These are phyloP conservation scores for Apiospora kogelbergensis DNA, from an alignment of 2,329 filamentous ascomycete genomes.

Conservation along the genomic window DNA sequence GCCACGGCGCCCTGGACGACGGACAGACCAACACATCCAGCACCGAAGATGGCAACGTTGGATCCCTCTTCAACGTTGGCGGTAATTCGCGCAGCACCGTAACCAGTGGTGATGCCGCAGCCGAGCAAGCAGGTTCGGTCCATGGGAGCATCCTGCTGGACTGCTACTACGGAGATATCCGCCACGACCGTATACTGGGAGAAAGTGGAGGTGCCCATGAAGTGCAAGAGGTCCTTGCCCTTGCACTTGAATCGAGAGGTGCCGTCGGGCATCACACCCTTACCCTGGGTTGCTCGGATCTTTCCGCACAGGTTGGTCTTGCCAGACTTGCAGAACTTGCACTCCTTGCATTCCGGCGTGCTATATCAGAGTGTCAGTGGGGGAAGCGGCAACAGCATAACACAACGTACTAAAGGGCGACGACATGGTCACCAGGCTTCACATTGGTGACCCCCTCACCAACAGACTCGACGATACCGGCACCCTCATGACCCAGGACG, in stretches of 20 bases:
- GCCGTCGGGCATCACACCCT: constrained; percentile 95
- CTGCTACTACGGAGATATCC: constrained; percentile 95
- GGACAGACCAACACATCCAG: constrained; percentile 91
- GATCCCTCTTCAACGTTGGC: constrained; percentile 88
- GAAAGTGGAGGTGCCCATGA: constrained; percentile 99
- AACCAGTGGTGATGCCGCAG: constrained; percentile 98
- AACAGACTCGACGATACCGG: constrained; percentile 88
- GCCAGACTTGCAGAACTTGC: constrained; percentile 99
- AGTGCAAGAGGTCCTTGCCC: constrained; percentile 93
- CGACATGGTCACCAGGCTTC: constrained; percentile 88
- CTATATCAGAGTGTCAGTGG: constrained; percentile 42
- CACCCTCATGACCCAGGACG: constrained; percentile 86
- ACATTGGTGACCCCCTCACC: constrained; percentile 94
- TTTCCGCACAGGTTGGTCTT: constrained; percentile 99
- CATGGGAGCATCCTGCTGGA: constrained; percentile 88
- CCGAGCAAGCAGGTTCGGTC: constrained; percentile 94
- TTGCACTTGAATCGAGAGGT: constrained; percentile 93
- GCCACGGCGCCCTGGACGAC: constrained; percentile 92
- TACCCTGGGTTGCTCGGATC: constrained; percentile 95
- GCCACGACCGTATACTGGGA: constrained; percentile 98
- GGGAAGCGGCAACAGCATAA: not conserved
- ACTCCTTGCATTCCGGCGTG: constrained; percentile 95
- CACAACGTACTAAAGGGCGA: constrained; percentile 74
- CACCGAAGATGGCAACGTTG: constrained; percentile 90
- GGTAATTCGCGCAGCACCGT: constrained; percentile 92